Evolutionary conservation across 495 filamentous ascomycete genomes (phyloP).

Genomic region (Penicillium diatomitis): DNA sequence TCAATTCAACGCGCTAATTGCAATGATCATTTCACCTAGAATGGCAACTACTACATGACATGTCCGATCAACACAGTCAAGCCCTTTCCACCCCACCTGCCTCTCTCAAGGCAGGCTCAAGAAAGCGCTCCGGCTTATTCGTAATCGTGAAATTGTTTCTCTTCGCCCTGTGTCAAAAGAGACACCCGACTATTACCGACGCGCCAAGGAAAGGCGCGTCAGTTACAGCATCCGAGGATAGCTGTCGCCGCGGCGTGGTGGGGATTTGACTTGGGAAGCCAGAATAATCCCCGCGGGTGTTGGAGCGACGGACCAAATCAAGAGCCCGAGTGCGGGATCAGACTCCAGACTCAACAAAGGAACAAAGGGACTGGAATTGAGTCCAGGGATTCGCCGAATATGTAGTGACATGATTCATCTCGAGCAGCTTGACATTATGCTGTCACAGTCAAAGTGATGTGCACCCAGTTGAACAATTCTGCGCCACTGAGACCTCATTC

Average conservation of each 20-base stretch:
- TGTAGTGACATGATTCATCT: not conserved
- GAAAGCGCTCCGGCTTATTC: conserved; percentile 95
- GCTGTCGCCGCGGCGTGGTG: conserved; percentile 47
- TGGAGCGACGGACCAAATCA: not conserved
- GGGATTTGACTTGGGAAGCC: not conserved
- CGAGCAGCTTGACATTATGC: conserved; percentile 5
- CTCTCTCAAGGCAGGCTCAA: conserved; percentile 69
- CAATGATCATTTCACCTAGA: not conserved
- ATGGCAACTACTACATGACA: conserved; percentile 2
- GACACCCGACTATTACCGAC: conserved; percentile 45
- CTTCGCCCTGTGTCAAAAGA: conserved; percentile 43
- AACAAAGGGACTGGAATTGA: too few species aligned
- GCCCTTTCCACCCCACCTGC: conserved; percentile 69
- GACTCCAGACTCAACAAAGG: too few species aligned
- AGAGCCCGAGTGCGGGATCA: too few species aligned
- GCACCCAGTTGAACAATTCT: too few species aligned
- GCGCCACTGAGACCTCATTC: not conserved
- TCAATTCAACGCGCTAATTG: not conserved
- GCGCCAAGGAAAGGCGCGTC: conserved; percentile 36
- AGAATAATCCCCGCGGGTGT: not conserved
- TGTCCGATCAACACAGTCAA: conserved; percentile 82
- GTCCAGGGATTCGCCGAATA: too few species aligned
- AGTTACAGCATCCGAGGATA: conserved; percentile 45
- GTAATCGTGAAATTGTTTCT: conserved; percentile 48
- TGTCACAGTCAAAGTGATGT: not conserved